These are phyloP conservation scores for Umbelopsis sp. DNA, from an alignment of 371 early-diverging fungal genomes.

Conservation along the genomic window DNA sequence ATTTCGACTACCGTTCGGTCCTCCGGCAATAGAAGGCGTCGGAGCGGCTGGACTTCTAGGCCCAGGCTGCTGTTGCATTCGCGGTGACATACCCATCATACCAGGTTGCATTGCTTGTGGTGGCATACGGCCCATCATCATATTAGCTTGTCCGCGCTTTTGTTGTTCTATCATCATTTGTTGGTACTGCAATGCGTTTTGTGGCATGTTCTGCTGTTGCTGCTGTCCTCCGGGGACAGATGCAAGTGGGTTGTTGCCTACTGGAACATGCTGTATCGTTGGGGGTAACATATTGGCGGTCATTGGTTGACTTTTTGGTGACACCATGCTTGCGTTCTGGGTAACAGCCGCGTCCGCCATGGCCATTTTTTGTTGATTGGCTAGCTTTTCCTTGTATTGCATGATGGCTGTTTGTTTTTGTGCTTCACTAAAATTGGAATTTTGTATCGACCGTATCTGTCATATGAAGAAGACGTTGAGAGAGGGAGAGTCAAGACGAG, in stretches of 20 bases:
- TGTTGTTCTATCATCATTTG: conserved; percentile 13
- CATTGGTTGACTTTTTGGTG: neutral
- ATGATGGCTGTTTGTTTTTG: conserved; percentile 8
- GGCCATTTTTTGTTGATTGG: conserved; percentile 15
- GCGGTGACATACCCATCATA: conserved; percentile 16
- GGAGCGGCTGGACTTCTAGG: neutral
- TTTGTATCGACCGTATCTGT: conserved; percentile 8
- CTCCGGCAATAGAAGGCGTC: neutral
- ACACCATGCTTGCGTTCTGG: neutral
- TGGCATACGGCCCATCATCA: conserved; percentile 16
- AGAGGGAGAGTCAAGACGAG: neutral
- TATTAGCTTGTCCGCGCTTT: neutral
- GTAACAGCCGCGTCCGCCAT: conserved; percentile 8
- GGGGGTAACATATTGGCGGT: conserved; percentile 8
- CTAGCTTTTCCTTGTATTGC: conserved; percentile 12
- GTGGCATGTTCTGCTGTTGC: neutral
- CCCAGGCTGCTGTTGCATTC: neutral
- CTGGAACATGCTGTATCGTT: neutral
- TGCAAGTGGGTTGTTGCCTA: neutral
- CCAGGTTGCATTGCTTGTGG: conserved; percentile 3
- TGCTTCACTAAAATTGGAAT: conserved; percentile 1
- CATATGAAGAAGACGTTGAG: no score
- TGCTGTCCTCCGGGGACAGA: conserved; percentile 8
- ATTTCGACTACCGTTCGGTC: neutral
- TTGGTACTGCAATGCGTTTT: conserved; percentile 5